A percentile compares a stretch with the other conserved stretches of the same genome.
Evolutionary conservation across 192 early-diverging fungal species (phyloP).

Genomic region (Coemansia sp.): DNA sequence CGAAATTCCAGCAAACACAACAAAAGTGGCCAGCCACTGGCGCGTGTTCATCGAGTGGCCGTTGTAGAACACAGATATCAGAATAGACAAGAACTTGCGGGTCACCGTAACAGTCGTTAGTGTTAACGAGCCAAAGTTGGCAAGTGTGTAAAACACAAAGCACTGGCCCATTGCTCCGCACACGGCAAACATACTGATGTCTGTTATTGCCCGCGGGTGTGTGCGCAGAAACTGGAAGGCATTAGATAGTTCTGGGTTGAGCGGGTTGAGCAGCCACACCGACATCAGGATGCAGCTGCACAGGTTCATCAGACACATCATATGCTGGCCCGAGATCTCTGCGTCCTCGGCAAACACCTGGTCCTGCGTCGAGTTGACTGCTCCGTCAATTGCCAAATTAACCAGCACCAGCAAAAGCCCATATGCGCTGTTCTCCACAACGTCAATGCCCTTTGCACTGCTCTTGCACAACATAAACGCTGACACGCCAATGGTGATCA

Average conservation of each 20-base stretch:
- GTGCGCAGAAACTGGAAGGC: conserved; percentile 72
- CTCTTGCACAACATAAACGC: conserved; percentile 86
- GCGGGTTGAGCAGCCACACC: conserved; percentile 73
- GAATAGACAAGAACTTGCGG: conserved; percentile 92
- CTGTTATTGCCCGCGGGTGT: conserved; percentile 77
- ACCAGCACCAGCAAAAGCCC: conserved; percentile 78
- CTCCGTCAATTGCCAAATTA: conserved; percentile 89
- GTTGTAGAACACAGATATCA: conserved; percentile 88
- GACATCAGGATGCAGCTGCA: conserved; percentile 72
- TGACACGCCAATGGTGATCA: conserved; percentile 90
- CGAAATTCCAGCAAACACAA: conserved; percentile 94
- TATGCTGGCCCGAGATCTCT: conserved; percentile 77
- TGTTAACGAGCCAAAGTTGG: conserved; percentile 82
- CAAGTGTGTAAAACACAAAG: conserved; percentile 95
- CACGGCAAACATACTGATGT: conserved; percentile 85
- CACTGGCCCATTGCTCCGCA: conserved; percentile 96
- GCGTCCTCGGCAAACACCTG: conserved; percentile 79
- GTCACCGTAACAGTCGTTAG: conserved; percentile 96
- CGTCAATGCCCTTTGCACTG: conserved; percentile 20
- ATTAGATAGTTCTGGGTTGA: conserved; percentile 67
- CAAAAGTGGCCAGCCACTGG: conserved; percentile 82
- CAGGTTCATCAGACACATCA: conserved; percentile 98
- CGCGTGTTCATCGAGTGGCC: conserved; percentile 69
- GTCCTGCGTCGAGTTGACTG: conserved; percentile 96
- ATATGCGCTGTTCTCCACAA: conserved; percentile 63